Conservation (phyloP, 2,329 filamentous ascomycete genomes). For the Pseudocercospora eumusae region DNA sequence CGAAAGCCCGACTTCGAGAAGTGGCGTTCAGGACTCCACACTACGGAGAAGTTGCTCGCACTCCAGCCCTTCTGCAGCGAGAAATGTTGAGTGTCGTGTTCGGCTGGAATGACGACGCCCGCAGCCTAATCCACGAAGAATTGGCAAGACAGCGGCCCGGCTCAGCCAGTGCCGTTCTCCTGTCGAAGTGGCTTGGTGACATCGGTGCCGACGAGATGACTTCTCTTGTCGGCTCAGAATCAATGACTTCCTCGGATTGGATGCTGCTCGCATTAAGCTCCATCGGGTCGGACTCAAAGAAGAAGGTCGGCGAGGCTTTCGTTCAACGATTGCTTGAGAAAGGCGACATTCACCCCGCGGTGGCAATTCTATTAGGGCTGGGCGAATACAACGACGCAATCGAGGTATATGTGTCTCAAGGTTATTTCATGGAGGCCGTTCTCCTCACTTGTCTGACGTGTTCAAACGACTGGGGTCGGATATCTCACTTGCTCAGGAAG, state of each 20-base stretch:
- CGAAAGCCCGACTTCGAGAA: constrained; percentile 75
- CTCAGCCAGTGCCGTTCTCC: constrained; percentile 75
- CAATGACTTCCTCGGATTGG: constrained; percentile 95
- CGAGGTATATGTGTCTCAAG: constrained; percentile 91
- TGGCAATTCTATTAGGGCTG: constrained; percentile 88
- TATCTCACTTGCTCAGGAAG: constrained; percentile 82
- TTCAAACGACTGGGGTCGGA: constrained; percentile 85
- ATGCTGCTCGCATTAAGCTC: constrained; percentile 91
- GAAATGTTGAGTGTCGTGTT: constrained; percentile 96
- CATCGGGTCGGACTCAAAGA: constrained; percentile 74
- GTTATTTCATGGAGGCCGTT: constrained; percentile 88
- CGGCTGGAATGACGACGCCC: constrained; percentile 85
- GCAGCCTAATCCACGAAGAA: constrained; percentile 81
- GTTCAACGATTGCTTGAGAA: constrained; percentile 86
- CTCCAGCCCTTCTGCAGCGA: constrained; percentile 71
- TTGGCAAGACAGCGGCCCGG: constrained; percentile 70
- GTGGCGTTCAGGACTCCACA: constrained; percentile 76
- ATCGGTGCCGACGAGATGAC: constrained; percentile 78
- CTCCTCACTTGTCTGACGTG: constrained; percentile 81
- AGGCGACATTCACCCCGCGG: constrained; percentile 87
- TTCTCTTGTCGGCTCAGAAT: constrained; percentile 71
- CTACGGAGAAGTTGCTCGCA: constrained; percentile 46
- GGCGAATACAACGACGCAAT: constrained; percentile 93
- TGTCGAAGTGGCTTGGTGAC: constrained; percentile 91
- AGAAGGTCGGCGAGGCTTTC: constrained; percentile 86